Base-by-base conservation (phyloP, 192 early-diverging fungal genomes). In the Funneliformis mosseae region DNA sequence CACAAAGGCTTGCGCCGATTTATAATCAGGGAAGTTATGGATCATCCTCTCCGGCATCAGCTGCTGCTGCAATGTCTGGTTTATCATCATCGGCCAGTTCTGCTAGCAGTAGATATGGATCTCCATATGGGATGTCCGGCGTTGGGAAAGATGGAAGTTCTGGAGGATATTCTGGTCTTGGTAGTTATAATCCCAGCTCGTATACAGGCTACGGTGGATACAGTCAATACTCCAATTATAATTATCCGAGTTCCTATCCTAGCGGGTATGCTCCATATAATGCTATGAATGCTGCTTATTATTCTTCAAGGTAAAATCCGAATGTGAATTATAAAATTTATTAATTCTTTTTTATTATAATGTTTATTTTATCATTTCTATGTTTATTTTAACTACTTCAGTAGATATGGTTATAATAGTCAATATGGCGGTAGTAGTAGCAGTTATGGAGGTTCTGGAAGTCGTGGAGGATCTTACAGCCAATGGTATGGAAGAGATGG, bases 1-100 rank as follows among this genome's bases (percentile, higher is more conserved):
- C 85, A 60, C 81, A 74, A 81, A 80, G 72, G 55, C 71, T 45
- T n/a, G n/a, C n/a, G 48, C 81, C 82, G 72, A 48, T 45, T 43
- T 75, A 66, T 77, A 77, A 84, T 81, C 86, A 78, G 78, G 84
- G 81, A 59, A 81, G 81, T 9, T 86, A 84, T 50, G 83, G 72
- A 33, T 80, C 81, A 63, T 79, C 83, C 7, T 78, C 81, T 60
- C 41, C 68, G 10, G 68, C 68, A 42, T 43, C 33, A 10, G 68
- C 68, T 14, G 63, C 63, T 12, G 23, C 79, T 23, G 50, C n/a
- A 3, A 81, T 83, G 80, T 66, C 76, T 69, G 85, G 84, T 8
- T 85, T 70, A 42, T 41, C 68, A 33, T 70, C 68, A 39, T 41
- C 68, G 18, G 68, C 81, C 77, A 84, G 86, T n/a, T 84, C 83